Percentiles rank a stretch among this genome's conserved stretches.
phyloP scores from a whole-genome alignment of 2,329 filamentous ascomycete species.

The Periconia sp. region DNA sequence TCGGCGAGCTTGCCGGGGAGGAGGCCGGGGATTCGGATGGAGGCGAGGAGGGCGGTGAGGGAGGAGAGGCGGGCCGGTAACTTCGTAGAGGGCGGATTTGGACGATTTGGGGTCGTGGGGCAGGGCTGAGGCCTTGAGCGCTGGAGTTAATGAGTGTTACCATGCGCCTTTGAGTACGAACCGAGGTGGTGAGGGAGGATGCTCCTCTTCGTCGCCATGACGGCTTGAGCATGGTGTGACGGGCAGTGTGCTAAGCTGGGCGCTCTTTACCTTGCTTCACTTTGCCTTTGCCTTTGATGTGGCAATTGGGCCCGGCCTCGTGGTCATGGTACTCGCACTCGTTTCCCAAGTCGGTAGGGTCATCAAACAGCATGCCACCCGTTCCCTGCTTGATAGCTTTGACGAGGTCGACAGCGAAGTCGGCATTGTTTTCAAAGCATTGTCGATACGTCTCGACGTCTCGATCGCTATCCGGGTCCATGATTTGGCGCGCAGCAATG shows the following conservation, averaged over 20 bases:
- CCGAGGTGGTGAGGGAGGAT: slow-evolving; percentile 12
- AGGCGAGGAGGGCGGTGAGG: slow-evolving; percentile 37
- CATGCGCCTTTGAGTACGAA: slow-evolving; percentile 27
- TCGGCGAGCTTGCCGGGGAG: slow-evolving; percentile 38
- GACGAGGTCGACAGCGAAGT: slow-evolving; percentile 61
- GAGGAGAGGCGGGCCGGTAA: slow-evolving; percentile 35
- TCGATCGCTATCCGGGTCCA: slow-evolving; percentile 59
- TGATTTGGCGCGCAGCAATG: slow-evolving; percentile 63
- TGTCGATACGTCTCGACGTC: slow-evolving; percentile 57
- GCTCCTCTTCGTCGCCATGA: slow-evolving; percentile 21
- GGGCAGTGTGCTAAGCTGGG: slow-evolving; percentile 8
- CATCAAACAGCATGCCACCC: slow-evolving; percentile 58
- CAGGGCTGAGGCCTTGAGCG: slow-evolving; percentile 34
- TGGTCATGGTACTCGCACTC: slow-evolving; percentile 60
- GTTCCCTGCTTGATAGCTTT: slow-evolving; percentile 58
- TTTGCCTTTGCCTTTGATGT: slow-evolving; percentile 41
- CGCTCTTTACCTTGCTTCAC: slow-evolving; percentile 46
- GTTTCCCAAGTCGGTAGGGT: slow-evolving; percentile 54
- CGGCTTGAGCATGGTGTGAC: slow-evolving; percentile 18
- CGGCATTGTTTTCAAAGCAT: slow-evolving; percentile 57
- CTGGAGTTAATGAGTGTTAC: slow-evolving; percentile 46
- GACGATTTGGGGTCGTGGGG: slow-evolving; percentile 34
- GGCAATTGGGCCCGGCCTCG: slow-evolving; percentile 49
- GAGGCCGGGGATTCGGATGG: slow-evolving; percentile 28
- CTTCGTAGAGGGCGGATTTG: slow-evolving; percentile 37